Conservation (phyloP, 495 filamentous ascomycete species). For the Geoglossum glabrum region DNA sequence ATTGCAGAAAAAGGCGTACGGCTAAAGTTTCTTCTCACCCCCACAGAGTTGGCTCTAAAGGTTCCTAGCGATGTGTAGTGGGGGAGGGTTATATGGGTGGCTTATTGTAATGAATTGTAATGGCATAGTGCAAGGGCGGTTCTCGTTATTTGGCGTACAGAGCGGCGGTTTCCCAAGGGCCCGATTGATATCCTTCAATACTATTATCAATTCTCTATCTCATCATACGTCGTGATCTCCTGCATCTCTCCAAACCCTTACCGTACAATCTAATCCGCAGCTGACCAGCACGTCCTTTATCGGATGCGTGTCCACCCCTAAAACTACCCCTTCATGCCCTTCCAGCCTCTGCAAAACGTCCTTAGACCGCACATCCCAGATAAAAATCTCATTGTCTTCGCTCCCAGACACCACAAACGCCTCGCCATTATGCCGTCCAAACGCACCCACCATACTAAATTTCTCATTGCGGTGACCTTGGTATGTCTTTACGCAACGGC, state of each 20-base stretch:
- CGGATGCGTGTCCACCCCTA: conserved; percentile 57
- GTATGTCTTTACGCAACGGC: conserved; percentile 85
- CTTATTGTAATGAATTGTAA: not conserved
- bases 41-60: too few species aligned
- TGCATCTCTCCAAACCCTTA: conserved; percentile 34
- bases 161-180: not conserved
- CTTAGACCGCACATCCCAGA: conserved; percentile 84
- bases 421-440: conserved; percentile 30
- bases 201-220: not conserved
- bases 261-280: conserved; percentile 40
- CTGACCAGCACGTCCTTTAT: conserved; percentile 31
- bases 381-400: conserved; percentile 65
- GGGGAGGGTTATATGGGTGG: not conserved
- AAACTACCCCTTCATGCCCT: conserved; percentile 58
- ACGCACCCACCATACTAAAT: conserved; percentile 64
- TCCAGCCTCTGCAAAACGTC: conserved; percentile 51
- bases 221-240: not conserved
- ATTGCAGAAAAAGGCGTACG: too few species aligned
- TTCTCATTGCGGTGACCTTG: conserved; percentile 76
- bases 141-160: not conserved
- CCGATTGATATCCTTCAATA: not conserved
- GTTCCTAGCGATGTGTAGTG: too few species aligned
- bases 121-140: not conserved
- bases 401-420: conserved; percentile 64
- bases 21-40: too few species aligned